A percentile compares a stretch with the other conserved stretches of the same genome.
These are phyloP conservation scores for Thalassiosira ordinaria DNA, from an alignment of 352 stramenopile genomes.

Conservation along the genomic window DNA sequence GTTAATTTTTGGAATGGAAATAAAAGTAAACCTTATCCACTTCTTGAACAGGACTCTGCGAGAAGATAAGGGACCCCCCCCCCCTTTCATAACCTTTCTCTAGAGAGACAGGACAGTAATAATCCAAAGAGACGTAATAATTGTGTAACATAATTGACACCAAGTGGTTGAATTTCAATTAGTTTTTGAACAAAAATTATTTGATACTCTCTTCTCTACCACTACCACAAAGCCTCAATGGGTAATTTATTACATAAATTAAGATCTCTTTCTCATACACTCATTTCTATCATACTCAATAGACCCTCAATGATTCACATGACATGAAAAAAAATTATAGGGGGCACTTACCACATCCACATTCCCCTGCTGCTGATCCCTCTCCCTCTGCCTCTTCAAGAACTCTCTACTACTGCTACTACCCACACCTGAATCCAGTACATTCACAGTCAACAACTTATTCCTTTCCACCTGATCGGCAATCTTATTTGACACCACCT, in stretches of 20 bases:
- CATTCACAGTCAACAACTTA: slow-evolving; percentile 10
- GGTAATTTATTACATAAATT: slow-evolving; percentile 8
- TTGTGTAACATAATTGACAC: neutral
- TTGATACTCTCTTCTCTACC: too few species aligned
- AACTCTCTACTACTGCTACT: too few species aligned
- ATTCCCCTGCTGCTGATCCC: slow-evolving; percentile 9
- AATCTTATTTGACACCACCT: slow-evolving; percentile 21
- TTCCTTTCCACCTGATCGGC: slow-evolving; percentile 15
- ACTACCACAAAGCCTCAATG: slow-evolving; percentile 15
- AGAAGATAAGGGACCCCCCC: too few species aligned
- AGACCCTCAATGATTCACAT: neutral
- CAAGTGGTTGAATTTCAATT: neutral
- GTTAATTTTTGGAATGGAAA: too few species aligned
- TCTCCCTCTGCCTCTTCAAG: slow-evolving; percentile 14
- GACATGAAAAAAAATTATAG: neutral
- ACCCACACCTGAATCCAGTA: neutral
- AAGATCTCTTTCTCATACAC: neutral
- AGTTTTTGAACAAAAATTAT: neutral
- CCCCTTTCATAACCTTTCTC: too few species aligned
- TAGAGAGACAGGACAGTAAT: too few species aligned
- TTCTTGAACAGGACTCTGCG: too few species aligned
- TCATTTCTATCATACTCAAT: slow-evolving; percentile 9
- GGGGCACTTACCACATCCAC: slow-evolving; percentile 40
- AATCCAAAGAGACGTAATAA: too few species aligned
- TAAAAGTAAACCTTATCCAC: too few species aligned